Evolutionary conservation across 495 filamentous ascomycete genomes (phyloP), one percentile per base, ranked within the genome.

Genomic region (Penicillium maclennaniae): DNA sequence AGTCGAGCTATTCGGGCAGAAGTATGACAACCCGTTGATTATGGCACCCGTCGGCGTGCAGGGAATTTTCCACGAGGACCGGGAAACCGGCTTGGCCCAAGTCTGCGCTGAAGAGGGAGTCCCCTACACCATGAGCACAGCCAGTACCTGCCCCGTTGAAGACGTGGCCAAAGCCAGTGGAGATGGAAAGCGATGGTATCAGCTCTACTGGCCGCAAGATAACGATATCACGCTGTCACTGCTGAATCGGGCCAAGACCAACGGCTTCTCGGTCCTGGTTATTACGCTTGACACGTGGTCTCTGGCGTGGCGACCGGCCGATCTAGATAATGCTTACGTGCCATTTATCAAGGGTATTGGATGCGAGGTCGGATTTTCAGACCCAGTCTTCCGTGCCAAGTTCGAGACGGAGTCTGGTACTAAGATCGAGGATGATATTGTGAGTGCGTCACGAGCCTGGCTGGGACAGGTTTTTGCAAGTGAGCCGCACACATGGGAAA

Each of bases 171-270:
- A 69, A 6, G 73, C 58, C 45, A 71, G 45, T 61, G 66, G 41
- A 46, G 69, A 66, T 52, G 77, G 55, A 52, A 78, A 66, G 61
- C 69, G 53, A 21, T 84, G 81, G 76, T 89, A 79, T 61, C 86
- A 91, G 62, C 74, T 91, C 7, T 91, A 89, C 66, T 86, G 84
- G 82, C 83, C 83, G 2, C 57, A 66, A 15, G 75, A 83, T 60
- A 71, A 83, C 40, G 72, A 81, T 4, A 62, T 87, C 43, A 87
- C 87, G 0, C 53, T 76, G 0, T 81, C 81, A 4, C 64, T 88
- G 31, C 71, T 89, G 36, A 67, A 71, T n/a, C 79, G 86, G 20
- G 87, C 85, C 2, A 81, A 81, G 46, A 73, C 70, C 7, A 70
- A 65, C 43, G 76, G 76, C 2, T 71, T 74, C 53, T 72, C 74